Conservation (phyloP, 2,329 filamentous ascomycete species). For the Aspergillus sp. region DNA sequence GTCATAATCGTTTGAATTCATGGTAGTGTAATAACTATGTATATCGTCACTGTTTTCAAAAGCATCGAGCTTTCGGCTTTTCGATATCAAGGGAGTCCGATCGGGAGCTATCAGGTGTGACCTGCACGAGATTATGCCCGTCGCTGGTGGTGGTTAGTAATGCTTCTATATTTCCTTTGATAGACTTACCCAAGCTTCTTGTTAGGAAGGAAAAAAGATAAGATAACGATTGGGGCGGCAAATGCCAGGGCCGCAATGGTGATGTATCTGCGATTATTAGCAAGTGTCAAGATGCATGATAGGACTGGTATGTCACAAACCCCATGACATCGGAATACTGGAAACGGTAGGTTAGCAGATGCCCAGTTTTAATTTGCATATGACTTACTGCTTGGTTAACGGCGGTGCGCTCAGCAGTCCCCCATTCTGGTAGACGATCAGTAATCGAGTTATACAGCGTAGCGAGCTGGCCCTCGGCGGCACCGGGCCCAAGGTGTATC, state of each 20-base stretch:
- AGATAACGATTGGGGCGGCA: slow-evolving; percentile 26
- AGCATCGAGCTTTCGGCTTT: background rate
- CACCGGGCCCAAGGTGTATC: slow-evolving; percentile 35
- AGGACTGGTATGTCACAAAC: slow-evolving; percentile 1
- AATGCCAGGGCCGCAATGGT: slow-evolving; percentile 31
- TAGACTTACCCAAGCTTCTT: slow-evolving; percentile 25
- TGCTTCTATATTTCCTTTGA: background rate
- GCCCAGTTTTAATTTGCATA: background rate
- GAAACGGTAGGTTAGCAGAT: slow-evolving; percentile 5
- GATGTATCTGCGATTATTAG: slow-evolving; percentile 25
- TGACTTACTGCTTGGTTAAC: slow-evolving; percentile 41
- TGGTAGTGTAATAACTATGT: background rate
- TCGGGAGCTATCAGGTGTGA: background rate
- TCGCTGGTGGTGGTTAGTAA: slow-evolving; percentile 13
- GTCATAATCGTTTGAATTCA: slow-evolving; percentile 4
- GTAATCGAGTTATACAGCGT: slow-evolving; percentile 50
- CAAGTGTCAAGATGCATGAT: background rate
- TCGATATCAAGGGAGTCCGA: slow-evolving; percentile 6
- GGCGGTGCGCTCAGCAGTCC: slow-evolving; percentile 41
- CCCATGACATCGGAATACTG: slow-evolving; percentile 34
- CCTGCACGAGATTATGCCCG: slow-evolving; percentile 22
- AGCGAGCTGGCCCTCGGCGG: slow-evolving; percentile 34
- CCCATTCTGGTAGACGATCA: slow-evolving; percentile 42
- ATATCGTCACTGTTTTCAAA: background rate
- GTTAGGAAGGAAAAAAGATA: slow-evolving; percentile 29